Conservation (phyloP, 1,284 basidiomycete genomes). For the Sporisorium sorghi region DNA sequence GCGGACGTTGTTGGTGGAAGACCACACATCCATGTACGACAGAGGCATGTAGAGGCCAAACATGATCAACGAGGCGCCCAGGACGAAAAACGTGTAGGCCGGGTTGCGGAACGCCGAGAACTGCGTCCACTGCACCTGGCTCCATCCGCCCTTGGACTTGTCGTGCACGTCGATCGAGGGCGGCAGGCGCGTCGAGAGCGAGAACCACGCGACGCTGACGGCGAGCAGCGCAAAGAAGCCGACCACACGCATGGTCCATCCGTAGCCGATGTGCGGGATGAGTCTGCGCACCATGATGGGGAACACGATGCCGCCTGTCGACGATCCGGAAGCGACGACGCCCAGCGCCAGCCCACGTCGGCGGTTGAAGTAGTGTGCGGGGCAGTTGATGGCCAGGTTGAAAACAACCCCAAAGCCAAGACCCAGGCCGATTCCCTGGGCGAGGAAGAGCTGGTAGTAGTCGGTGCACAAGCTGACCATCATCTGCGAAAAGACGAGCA, state of each 20-base stretch:
- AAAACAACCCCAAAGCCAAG: constrained; percentile 55
- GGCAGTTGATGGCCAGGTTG: constrained; percentile 41
- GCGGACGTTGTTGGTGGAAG: constrained; percentile 24
- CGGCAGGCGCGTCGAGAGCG: constrained; percentile 43
- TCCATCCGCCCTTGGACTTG: constrained; percentile 50
- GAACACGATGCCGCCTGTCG: constrained; percentile 57
- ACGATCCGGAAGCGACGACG: constrained; percentile 53
- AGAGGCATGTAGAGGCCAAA: constrained; percentile 58
- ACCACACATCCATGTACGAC: constrained; percentile 54
- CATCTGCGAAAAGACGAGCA: constrained; percentile 55
- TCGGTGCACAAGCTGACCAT: constrained; percentile 58
- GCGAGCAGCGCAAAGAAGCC: constrained; percentile 53
- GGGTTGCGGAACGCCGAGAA: constrained; percentile 47
- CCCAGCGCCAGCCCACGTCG: constrained; percentile 50
- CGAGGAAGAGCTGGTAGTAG: constrained; percentile 61
- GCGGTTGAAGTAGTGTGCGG: constrained; percentile 45
- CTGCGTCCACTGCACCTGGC: constrained; percentile 38
- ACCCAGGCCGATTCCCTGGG: constrained; percentile 58
- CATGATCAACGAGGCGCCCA: constrained; percentile 44
- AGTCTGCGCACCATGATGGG: constrained; percentile 53
- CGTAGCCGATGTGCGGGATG: constrained; percentile 52
- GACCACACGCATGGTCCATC: constrained; percentile 51
- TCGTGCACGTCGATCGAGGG: constrained; percentile 43
- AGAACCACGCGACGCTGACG: constrained; percentile 36
- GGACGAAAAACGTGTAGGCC: constrained; percentile 40